Evolutionary conservation across 768 basidiomycete genomes (phyloP), one percentile per base, ranked within the genome.

Genomic region (Clavulina sp.): DNA sequence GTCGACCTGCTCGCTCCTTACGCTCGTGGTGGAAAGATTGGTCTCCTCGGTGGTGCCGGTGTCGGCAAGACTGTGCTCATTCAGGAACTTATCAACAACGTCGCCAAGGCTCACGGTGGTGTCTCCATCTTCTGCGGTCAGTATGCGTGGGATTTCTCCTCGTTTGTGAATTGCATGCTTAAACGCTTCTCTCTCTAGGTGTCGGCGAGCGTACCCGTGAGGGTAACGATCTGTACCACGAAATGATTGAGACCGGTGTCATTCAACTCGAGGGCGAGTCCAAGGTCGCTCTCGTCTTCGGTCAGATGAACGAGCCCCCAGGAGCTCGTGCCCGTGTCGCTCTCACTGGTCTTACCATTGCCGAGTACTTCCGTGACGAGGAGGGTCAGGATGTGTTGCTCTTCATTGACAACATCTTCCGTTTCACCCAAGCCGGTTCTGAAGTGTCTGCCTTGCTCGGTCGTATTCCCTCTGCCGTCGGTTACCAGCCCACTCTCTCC

Each of bases 351-450:
- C 73, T 99, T 54, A 99, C 95, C 65, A 97, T 97, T 61, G 95
- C 95, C 58, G 95, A 99, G 72, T 99, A 97, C 74, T 99, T 99
- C 95, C 92, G 95, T 81, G 95, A 99, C 63, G 93, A 97, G 73
- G 93, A 99, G 73, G 95, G 95, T 58, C 95, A 99, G 70, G 95
- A 99, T 69, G 95, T 99, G 75, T 77, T 99, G 66, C 81, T 99
- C 65, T 99, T 99, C 78, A 99, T 99, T 66, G 95, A 99, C 84
- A 99, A 99, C 80, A 99, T 99, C 72, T 99, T 99, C 95, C 92
- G 95, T 66, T 99, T 99, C 86, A 99, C 95, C 61, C 95, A 97
- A 70, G 95, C 95, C 64, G 95, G 95, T 81, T 99, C 95, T 58
- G 95, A 97, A 68, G 95, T 97, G 75, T 99, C 95, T 72, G 95